These are phyloP conservation scores for Trichomonas tenax DNA, from an alignment of 208 protist genomes.

Conservation along the genomic window DNA sequence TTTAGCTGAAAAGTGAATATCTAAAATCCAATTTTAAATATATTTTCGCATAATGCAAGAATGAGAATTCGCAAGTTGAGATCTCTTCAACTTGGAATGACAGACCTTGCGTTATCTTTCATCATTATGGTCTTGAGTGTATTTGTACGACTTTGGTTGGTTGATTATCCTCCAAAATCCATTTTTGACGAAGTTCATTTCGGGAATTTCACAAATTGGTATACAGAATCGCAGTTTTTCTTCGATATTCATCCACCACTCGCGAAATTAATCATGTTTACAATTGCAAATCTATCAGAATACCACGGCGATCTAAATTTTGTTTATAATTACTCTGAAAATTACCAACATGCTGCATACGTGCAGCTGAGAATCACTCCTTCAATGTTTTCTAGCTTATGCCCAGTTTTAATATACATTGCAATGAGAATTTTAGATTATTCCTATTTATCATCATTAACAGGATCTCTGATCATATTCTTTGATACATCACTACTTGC, in stretches of 20 bases:
- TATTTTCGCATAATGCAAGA: too few relatives aligned
- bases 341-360: not conserved
- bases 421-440: not conserved
- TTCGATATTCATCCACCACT: slow-evolving; percentile 13
- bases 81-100: not conserved
- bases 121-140: not conserved
- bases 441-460: not conserved
- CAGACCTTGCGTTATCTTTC: not conserved
- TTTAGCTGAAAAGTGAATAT: too few relatives aligned
- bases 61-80: too few relatives aligned
- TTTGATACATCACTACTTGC: not conserved
- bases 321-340: not conserved
- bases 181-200: slow-evolving; percentile 18
- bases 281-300: slow-evolving; percentile 10
- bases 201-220: slow-evolving; percentile 20
- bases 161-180: not conserved
- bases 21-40: too few relatives aligned
- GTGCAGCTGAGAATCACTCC: not conserved
- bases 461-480: not conserved
- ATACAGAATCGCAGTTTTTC: not conserved
- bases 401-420: not conserved
- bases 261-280: not conserved
- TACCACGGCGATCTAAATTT: not conserved
- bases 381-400: not conserved
- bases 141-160: not conserved